Percentiles rank a stretch among this genome's conserved stretches.
Conservation (phyloP, 1,284 basidiomycete species). For the Ganoderma lingzhi region DNA sequence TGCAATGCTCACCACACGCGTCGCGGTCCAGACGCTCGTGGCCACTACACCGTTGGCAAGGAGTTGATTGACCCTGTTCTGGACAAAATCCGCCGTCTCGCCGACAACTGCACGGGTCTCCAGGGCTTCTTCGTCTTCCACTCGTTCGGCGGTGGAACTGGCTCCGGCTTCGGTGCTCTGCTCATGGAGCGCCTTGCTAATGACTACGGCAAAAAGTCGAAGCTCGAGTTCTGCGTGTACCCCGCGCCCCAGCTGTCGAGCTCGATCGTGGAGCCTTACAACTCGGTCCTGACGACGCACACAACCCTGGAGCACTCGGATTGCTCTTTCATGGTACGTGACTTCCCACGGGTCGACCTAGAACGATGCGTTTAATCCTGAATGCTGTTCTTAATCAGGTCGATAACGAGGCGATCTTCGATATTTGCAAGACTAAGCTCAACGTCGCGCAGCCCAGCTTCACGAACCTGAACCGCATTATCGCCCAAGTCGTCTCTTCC, state of each 20-base stretch:
- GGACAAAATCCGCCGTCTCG: slow-evolving; percentile 95
- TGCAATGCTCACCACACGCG: slow-evolving; percentile 23
- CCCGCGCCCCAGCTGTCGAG: slow-evolving; percentile 94
- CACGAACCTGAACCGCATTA: slow-evolving; percentile 95
- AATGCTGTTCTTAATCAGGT: slow-evolving; percentile 52
- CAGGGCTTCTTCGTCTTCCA: slow-evolving; percentile 99
- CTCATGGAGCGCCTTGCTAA: slow-evolving; percentile 95
- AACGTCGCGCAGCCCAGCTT: slow-evolving; percentile 90
- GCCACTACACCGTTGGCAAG: slow-evolving; percentile 98
- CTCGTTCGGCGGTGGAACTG: slow-evolving; percentile 99
- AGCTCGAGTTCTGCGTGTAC: slow-evolving; percentile 99
- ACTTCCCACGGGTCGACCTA: slow-evolving; percentile 10
- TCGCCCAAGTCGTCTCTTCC: slow-evolving; percentile 98
- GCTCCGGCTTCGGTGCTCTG: slow-evolving; percentile 98
- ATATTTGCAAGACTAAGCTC: slow-evolving; percentile 98
- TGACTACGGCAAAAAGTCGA: slow-evolving; percentile 99
- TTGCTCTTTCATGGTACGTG: slow-evolving; percentile 93
- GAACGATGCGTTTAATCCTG: slow-evolving; percentile 10
- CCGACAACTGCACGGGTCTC: slow-evolving; percentile 97
- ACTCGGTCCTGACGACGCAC: slow-evolving; percentile 98
- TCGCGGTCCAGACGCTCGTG: slow-evolving; percentile 84
- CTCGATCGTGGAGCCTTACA: slow-evolving; percentile 99
- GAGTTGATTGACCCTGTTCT: slow-evolving; percentile 93
- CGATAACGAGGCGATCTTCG: slow-evolving; percentile 98
- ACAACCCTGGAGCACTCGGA: slow-evolving; percentile 99